Conservation (phyloP, 2,329 filamentous ascomycete genomes). For the Fusarium sp. region DNA sequence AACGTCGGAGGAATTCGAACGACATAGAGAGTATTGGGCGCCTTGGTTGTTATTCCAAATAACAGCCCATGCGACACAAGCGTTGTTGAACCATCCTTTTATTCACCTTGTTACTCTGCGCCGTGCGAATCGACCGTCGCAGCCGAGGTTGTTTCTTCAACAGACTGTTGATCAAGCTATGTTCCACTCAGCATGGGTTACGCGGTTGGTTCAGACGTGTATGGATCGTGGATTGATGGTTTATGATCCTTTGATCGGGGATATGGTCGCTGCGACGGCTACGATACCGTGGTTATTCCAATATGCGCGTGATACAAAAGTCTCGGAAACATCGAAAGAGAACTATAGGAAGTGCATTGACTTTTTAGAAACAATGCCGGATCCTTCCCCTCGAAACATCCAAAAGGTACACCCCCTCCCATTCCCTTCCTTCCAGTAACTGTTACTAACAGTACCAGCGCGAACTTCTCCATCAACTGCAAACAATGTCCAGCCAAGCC, state of each 20-base stretch:
- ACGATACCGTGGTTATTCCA: slow-evolving; percentile 44
- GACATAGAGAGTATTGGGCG: slow-evolving; percentile 38
- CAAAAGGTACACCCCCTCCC: slow-evolving; percentile 16
- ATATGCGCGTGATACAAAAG: slow-evolving; percentile 35
- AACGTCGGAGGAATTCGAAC: slow-evolving; percentile 24
- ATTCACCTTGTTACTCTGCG: slow-evolving; percentile 36
- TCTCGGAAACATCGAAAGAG: slow-evolving; percentile 31
- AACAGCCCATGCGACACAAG: slow-evolving; percentile 34
- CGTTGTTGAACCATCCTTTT: slow-evolving; percentile 37
- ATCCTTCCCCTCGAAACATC: slow-evolving; percentile 22
- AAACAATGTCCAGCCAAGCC: slow-evolving; percentile 36
- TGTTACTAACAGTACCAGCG: background rate
- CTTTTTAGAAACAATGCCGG: slow-evolving; percentile 30
- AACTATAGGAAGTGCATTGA: slow-evolving; percentile 34
- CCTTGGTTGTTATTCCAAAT: slow-evolving; percentile 41
- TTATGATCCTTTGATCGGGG: slow-evolving; percentile 37
- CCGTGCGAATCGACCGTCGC: slow-evolving; percentile 21
- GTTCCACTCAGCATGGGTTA: slow-evolving; percentile 43
- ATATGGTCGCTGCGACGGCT: slow-evolving; percentile 38
- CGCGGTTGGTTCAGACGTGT: slow-evolving; percentile 36
- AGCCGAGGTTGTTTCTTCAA: slow-evolving; percentile 34
- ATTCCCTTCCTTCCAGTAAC: no score
- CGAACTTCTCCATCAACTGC: slow-evolving; percentile 22
- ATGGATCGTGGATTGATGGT: slow-evolving; percentile 34
- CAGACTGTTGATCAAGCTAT: slow-evolving; percentile 41